Percentiles rank a stretch among this genome's conserved stretches.
Conservation (phyloP, 2,329 filamentous ascomycete species). For the Corniculantispora saksenae region DNA sequence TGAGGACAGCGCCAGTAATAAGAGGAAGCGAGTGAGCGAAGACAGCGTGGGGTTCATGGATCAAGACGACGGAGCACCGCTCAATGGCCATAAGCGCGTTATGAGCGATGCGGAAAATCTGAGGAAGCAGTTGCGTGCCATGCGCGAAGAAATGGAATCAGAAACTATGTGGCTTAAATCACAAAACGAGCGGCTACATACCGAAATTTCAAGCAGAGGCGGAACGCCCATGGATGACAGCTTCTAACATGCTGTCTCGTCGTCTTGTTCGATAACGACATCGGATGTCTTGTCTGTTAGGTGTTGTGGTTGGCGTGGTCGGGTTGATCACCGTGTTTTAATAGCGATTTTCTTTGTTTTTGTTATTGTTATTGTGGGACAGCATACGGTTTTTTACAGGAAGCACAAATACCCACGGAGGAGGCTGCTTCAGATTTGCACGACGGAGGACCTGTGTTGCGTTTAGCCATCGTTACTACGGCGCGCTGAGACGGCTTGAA, state of each 20-base stretch:
- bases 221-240: constrained; percentile 38
- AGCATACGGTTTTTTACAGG: neutral
- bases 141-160: constrained; percentile 48
- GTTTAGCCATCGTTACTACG: neutral
- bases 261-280: neutral
- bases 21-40: constrained; percentile 34
- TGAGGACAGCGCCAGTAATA: constrained; percentile 28
- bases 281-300: neutral
- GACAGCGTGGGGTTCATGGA: constrained; percentile 25
- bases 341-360: neutral
- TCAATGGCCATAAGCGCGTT: constrained; percentile 39
- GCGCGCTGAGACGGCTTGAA: neutral
- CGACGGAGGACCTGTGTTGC: neutral
- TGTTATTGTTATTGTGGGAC: neutral
- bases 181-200: constrained; percentile 46
- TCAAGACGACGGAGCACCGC: constrained; percentile 18
- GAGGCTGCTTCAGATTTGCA: neutral
- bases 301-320: neutral
- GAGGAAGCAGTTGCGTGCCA: constrained; percentile 42
- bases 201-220: constrained; percentile 35
- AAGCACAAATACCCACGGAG: constrained; percentile 8
- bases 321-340: neutral
- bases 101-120: constrained; percentile 45
- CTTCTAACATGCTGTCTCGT: constrained; percentile 24
- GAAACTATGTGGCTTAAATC: constrained; percentile 48